A percentile compares a stretch with the other conserved stretches of the same genome.
Evolutionary conservation across 2,329 filamentous ascomycete species (phyloP).

Genomic region (Blumeria hordei): DNA sequence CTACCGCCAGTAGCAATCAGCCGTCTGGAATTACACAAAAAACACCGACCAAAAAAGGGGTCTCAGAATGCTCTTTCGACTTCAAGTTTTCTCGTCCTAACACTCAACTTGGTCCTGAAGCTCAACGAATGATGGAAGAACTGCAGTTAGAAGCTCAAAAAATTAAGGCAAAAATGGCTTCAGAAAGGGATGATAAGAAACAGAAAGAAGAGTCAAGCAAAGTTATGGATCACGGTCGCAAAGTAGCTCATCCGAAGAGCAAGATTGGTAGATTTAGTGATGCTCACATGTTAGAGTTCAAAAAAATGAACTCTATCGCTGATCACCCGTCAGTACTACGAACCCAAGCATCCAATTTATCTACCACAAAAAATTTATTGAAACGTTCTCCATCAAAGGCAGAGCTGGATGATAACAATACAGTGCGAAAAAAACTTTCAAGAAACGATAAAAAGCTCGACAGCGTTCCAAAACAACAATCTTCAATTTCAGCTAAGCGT

Average conservation of each 20-base stretch:
- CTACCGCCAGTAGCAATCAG: slow-evolving; percentile 16
- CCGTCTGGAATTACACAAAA: slow-evolving; percentile 23
- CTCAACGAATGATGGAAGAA: slow-evolving; percentile 36
- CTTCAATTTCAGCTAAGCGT: neutral
- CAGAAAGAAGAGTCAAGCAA: slow-evolving; percentile 16
- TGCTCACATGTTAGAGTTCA: slow-evolving; percentile 68
- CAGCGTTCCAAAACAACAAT: neutral
- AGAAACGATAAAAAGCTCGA: slow-evolving; percentile 16
- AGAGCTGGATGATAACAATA: slow-evolving; percentile 9
- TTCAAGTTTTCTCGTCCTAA: slow-evolving; percentile 36
- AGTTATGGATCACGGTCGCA: slow-evolving; percentile 25
- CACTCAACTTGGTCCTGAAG: slow-evolving; percentile 33
- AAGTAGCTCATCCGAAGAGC: slow-evolving; percentile 58
- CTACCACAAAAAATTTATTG: slow-evolving; percentile 22
- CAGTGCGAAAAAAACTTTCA: slow-evolving; percentile 30
- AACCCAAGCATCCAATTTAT: slow-evolving; percentile 26
- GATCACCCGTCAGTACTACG: slow-evolving; percentile 63
- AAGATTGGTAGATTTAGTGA: slow-evolving; percentile 62
- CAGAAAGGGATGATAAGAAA: slow-evolving; percentile 31
- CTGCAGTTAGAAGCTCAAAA: slow-evolving; percentile 46
- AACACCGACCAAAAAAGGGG: slow-evolving; percentile 37
- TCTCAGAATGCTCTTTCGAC: slow-evolving; percentile 35
- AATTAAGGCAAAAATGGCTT: slow-evolving; percentile 44
- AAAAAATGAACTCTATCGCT: slow-evolving; percentile 93
- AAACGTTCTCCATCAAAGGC: slow-evolving; percentile 35